Base-by-base conservation (phyloP, 2,329 filamentous ascomycete species). In the Aspergillus sergii region DNA sequence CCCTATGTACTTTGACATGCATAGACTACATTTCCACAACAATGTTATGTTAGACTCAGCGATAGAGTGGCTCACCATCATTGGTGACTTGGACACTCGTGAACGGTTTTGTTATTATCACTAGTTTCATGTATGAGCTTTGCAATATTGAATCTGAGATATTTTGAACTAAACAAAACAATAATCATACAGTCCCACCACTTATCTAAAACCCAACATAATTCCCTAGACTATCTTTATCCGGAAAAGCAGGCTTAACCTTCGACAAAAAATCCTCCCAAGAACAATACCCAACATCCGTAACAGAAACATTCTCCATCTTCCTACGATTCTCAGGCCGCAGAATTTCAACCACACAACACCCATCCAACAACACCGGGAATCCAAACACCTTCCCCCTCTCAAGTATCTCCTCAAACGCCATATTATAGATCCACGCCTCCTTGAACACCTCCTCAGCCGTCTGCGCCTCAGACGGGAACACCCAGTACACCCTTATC, bases 1-100 rank as follows among this genome's bases (percentile, higher is more conserved):
- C 39, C 39, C n/a, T 54, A 53, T 59, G 64, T 59, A 57, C 61
- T 57, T 58, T 55, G 41, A 51, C 50, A 59, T 59, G 46, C 54
- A 61, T 61, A 60, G 58, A 65, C 23, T 51, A 39, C 21, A 21
- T 55, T 55, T 36, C 9, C 34, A 23, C 7, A 23, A 23, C 43
- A 51, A 60, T 26, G 39, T 39, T 41, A 58, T 30, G 46, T 39
- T 41, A 60, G 57, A 50, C 43, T 45, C 51, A 56, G 21, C n/a
- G 32, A 51, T 54, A 36, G 39, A 19, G 14, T 57, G 50, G 58
- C n/a, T n/a, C n/a, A n/a, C n/a, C n/a, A n/a, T n/a, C n/a, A n/a
- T n/a, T n/a, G n/a, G n/a, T n/a, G n/a, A n/a, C n/a, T n/a, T n/a
- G n/a, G n/a, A n/a, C n/a, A 34, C 46, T 36, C 34, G n/a, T 12